Conservation (phyloP, 495 filamentous ascomycete genomes). For the Penicillium dipodomyicola region DNA sequence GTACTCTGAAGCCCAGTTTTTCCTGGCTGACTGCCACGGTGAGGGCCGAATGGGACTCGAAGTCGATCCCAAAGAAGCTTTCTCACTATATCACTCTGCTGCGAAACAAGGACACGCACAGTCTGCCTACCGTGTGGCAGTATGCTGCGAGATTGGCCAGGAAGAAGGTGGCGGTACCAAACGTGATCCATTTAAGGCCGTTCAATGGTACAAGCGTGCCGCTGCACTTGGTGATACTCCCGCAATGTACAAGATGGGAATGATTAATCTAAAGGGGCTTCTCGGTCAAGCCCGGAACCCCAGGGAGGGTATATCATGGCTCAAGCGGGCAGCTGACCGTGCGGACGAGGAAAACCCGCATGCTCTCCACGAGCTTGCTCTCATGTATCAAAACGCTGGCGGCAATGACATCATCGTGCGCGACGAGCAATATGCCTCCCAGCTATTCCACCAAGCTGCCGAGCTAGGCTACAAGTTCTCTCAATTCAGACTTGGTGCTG, state of each 20-base stretch:
- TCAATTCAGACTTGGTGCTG: conserved; percentile 82
- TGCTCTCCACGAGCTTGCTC: conserved; percentile 86
- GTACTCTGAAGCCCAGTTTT: conserved; percentile 88
- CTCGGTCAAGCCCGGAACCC: conserved; percentile 83
- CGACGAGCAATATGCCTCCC: conserved; percentile 74
- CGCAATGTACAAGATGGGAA: conserved; percentile 97
- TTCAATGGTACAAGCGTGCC: conserved; percentile 96
- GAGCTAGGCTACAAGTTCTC: conserved; percentile 92
- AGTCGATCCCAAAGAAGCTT: conserved; percentile 83
- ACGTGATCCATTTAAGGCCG: conserved; percentile 86
- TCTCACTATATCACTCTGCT: conserved; percentile 86
- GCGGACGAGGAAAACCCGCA: conserved; percentile 91
- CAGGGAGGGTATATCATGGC: conserved; percentile 81
- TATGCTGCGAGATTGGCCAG: conserved; percentile 95
- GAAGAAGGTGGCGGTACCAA: conserved; percentile 90
- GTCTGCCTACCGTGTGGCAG: conserved; percentile 89
- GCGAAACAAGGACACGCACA: conserved; percentile 84
- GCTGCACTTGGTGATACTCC: conserved; percentile 85
- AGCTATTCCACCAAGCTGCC: conserved; percentile 83
- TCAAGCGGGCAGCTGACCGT: conserved; percentile 87
- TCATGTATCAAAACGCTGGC: conserved; percentile 74
- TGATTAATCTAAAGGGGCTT: conserved; percentile 92
- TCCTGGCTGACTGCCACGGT: conserved; percentile 85
- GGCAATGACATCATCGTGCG: conserved; percentile 68
- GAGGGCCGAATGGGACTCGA: conserved; percentile 68